Base-by-base conservation (phyloP, 352 stramenopile species). In the Phytophthora quininea region DNA sequence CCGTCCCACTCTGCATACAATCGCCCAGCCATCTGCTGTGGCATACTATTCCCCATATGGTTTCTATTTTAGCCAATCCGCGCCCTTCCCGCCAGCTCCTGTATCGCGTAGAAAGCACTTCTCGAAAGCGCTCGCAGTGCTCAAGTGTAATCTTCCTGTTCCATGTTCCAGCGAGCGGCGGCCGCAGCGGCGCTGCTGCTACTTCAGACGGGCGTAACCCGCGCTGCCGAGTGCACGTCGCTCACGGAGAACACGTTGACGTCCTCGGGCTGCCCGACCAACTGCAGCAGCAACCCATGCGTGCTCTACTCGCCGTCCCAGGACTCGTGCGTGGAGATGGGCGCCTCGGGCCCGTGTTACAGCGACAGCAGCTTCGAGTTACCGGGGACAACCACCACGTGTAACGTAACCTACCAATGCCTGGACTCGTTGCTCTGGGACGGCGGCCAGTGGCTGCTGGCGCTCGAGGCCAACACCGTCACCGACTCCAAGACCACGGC, bases 401-500 rank as follows among this genome's bases (percentile, higher is more conserved):
- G 80, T 54, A 74, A 87, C 29, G 37, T 90, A 10, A 88, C 74
- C 27, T 90, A 86, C 35, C 79, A 90, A 62, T 90, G 82, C 24
- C 60, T 90, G 15, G 71, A 84, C 49, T 71, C 62, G 47, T 54
- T 89, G 37, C 53, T 89, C 12, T 73, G 56, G 53, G 59, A 71
- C 38, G 68, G 66, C 9, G 70, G 74, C 11, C 66, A 77, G 62
- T 85, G 69, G 66, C 52, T 89, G 3, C 45, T 88, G 37, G 59
- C 55, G 10, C 60, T 78, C 11, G 63, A 70, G 11, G 59, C 66
- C 11, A 82, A 74, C 37, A 58, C 45, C 10, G 46, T 67, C 9
- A 64, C 59, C 1, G 50, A 64, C 46, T 52, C 57, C n/a, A 64
- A 75, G 67, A 84, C 79, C 6, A 76, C 73, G 57, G 77, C 76